Percentiles rank a stretch among this genome's conserved stretches.
These are phyloP conservation scores for Rubus parviflorus DNA, from an alignment of 306 rosid genomes.

Conservation along the genomic window DNA sequence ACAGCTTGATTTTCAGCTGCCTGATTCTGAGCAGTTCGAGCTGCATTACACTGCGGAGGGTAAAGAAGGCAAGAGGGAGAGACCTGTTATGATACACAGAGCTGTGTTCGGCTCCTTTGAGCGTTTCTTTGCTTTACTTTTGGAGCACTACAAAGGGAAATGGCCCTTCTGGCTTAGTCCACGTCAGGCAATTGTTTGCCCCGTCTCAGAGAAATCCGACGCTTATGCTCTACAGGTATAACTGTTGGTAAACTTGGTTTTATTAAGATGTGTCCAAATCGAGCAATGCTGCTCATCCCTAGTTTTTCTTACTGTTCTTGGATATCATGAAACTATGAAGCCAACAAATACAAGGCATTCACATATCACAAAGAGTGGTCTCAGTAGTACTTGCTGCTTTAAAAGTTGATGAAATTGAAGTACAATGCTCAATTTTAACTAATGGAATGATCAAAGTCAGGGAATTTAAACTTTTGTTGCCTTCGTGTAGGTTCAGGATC, in stretches of 20 bases:
- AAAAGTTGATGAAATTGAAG: not conserved
- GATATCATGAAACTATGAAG: not conserved
- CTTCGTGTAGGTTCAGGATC: conserved; percentile 59
- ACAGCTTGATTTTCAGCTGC: conserved; percentile 97
- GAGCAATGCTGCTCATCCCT: not conserved
- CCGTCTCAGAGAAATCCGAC: conserved; percentile 79
- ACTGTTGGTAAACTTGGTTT: too few species aligned
- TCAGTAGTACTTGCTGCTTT: not conserved
- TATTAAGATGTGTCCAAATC: too few species aligned
- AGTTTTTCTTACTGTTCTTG: not conserved
- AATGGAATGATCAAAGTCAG: too few species aligned
- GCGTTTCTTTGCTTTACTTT: conserved; percentile 82
- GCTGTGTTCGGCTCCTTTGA: conserved; percentile 89
- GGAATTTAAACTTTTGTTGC: conserved; percentile 18
- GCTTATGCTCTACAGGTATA: conserved; percentile 69
- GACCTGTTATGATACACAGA: conserved; percentile 94
- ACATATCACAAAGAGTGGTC: too few species aligned
- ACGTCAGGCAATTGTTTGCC: conserved; percentile 90
- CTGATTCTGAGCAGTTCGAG: conserved; percentile 60
- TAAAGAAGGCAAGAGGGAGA: conserved; percentile 72
- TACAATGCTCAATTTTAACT: not conserved
- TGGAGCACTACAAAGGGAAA: conserved; percentile 92
- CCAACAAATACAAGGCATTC: not conserved
- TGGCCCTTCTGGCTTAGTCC: conserved; percentile 99
- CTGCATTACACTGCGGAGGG: conserved; percentile 84